Evolutionary conservation across 441 rosid genomes (phyloP), one percentile per base, ranked within the genome.

Genomic region (Gossypium lobatum): DNA sequence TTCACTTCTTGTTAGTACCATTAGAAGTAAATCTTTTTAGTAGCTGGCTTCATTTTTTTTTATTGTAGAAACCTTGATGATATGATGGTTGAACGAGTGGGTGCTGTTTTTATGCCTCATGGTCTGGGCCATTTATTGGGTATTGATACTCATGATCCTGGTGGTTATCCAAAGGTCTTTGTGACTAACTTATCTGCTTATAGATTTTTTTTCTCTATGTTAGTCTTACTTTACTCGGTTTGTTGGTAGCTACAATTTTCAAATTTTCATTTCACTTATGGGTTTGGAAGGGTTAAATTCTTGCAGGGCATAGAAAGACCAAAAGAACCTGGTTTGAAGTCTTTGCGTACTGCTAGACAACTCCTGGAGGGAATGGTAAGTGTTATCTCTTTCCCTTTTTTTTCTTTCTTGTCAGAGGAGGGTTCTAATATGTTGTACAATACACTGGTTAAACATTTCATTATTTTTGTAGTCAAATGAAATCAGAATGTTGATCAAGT

Each of bases 81-180:
- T 70, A 95, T 95, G 98, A 88, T 95, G 96, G 70, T 73, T 72
- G 93, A 84, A 73, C 85, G 89, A 26, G 66, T 91, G 61, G 98
- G 97, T 54, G 95, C 97, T 78, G 85, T 83, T 18, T 86, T 88
- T 84, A 88, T 90, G 92, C 91, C 88, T 72, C 89, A 82, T 76
- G 98, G 97, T 71, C 85, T 92, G 76, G 98, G 98, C 72, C 93
- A 88, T 80, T 78, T 88, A 18, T 65, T 81, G 81, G 89, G 92
- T 60, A 86, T 95, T 34, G 98, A 95, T 81, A 92, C 98, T 75
- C 97, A 92, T 77, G 98, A 95, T 80, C 91, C 94, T 5, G 97
- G 98, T 52, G 97, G 97, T 83, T 95, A 88, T 77, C 83, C 83
- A 1, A 82, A 85, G 94, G 98, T 91, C 76, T 26, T 25, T 75